Conservation (phyloP, 1,284 basidiomycete genomes). For the Cutaneotrichosporon sp. region DNA sequence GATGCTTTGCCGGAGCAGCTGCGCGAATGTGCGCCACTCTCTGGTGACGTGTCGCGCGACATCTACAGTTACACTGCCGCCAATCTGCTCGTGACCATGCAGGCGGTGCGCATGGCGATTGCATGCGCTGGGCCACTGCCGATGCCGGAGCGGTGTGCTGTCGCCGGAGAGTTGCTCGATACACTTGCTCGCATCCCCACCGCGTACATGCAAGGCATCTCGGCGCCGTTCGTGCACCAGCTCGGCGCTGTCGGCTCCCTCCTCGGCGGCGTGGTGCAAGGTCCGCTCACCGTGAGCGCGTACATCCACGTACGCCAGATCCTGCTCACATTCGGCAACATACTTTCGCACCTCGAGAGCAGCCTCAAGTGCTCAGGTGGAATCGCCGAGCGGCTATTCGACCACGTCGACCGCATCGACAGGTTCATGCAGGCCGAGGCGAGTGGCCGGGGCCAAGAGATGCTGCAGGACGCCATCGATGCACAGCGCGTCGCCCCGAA, state of each 20-base stretch:
- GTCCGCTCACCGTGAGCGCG: constrained; percentile 23
- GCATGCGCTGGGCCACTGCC: constrained; percentile 20
- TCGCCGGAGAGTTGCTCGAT: constrained; percentile 31
- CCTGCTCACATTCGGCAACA: constrained; percentile 22
- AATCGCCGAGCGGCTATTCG: constrained; percentile 17
- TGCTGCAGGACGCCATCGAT: constrained; percentile 2
- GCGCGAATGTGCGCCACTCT: constrained; percentile 22
- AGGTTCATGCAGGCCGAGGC: constrained; percentile 21
- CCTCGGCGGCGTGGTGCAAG: constrained; percentile 30
- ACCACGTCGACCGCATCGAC: constrained; percentile 26
- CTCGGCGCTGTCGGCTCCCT: constrained; percentile 29
- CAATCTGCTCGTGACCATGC: constrained; percentile 29
- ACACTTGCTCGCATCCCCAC: constrained; percentile 28
- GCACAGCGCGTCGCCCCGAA: background rate
- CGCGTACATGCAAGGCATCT: constrained; percentile 24
- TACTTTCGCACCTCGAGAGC: constrained; percentile 19
- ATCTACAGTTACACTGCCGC: constrained; percentile 29
- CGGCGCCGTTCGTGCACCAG: constrained; percentile 24
- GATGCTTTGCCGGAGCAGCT: constrained; percentile 18
- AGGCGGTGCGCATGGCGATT: constrained; percentile 30
- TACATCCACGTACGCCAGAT: constrained; percentile 31
- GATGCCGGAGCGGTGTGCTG: constrained; percentile 23
- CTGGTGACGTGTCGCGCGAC: constrained; percentile 23
- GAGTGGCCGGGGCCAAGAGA: background rate
- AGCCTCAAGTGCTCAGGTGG: constrained; percentile 15